These are phyloP conservation scores for Sphaerulina vaccinii DNA, from an alignment of 2,329 filamentous ascomycete genomes.

Conservation along the genomic window DNA sequence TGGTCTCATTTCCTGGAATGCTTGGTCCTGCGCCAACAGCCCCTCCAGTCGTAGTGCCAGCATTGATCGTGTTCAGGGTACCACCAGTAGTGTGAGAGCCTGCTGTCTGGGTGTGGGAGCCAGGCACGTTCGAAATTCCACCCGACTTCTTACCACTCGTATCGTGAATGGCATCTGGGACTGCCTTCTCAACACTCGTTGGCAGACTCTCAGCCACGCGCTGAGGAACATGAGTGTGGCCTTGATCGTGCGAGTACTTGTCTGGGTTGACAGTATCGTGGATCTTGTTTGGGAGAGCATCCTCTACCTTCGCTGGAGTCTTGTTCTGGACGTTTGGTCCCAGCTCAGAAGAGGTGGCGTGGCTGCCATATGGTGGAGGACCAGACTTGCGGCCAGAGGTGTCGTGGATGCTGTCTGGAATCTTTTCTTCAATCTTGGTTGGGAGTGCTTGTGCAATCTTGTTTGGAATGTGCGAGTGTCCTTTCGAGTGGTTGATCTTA, in stretches of 20 bases:
- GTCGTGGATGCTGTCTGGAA: conserved; percentile 15
- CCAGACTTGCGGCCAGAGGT: conserved; percentile 11
- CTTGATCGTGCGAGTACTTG: conserved; percentile 7
- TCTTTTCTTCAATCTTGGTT: conserved; percentile 16
- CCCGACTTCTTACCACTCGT: conserved; percentile 16
- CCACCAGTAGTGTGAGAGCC: neutral
- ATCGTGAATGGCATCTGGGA: conserved; percentile 17
- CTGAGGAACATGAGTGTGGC: conserved; percentile 16
- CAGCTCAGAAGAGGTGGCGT: conserved; percentile 10
- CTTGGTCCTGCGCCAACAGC: conserved; percentile 2
- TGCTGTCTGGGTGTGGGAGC: no score
- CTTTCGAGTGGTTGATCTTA: conserved; percentile 16
- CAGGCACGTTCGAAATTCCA: neutral
- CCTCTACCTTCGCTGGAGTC: conserved; percentile 12
- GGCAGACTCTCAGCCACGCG: conserved; percentile 13
- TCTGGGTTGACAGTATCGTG: conserved; percentile 12
- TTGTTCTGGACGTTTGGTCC: conserved; percentile 13
- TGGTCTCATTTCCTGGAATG: conserved; percentile 1
- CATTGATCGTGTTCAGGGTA: neutral
- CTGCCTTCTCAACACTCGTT: conserved; percentile 13
- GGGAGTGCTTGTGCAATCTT: conserved; percentile 17
- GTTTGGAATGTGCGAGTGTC: conserved; percentile 12
- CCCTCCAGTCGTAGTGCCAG: neutral
- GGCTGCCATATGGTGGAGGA: conserved; percentile 4
- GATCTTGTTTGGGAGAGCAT: conserved; percentile 17